Evolutionary conservation across 1,284 basidiomycete species (phyloP), one percentile per base, ranked within the genome.

Genomic region (Cystobasidiaceae sp.): DNA sequence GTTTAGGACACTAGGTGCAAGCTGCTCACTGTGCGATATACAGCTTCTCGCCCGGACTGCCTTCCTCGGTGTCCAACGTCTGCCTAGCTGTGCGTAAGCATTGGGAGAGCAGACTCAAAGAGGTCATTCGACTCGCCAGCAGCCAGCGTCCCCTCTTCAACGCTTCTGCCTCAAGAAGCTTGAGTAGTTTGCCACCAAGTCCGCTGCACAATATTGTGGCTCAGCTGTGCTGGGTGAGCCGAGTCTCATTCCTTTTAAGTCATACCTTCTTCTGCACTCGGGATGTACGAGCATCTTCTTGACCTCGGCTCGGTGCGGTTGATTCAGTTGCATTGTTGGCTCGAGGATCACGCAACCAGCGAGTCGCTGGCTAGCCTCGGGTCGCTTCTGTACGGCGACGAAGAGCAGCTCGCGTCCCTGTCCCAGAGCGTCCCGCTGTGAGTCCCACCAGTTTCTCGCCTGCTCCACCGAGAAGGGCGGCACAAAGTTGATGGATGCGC

Each of bases 251-350:
- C n/a, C n/a, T n/a, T n/a, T n/a, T n/a, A n/a, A n/a, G n/a, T n/a
- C n/a, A n/a, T 27, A 64, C 61, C 51, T 39, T 21, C 61, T 23
- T 23, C 61, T 32, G 13, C 25, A 46, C 19, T 28, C 21, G 15
- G 61, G 44, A 49, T 56, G 51, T 21, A 64, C 61, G 15, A 64
- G 61, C 61, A 56, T 64, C 52, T 64, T 64, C 21, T 30, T 33
- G 30, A 64, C 21, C 19, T 64, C 61, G 13, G 41, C 51, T 8
- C 52, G 37, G 25, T 64, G 61, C 37, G 39, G 61, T 27, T 64
- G 61, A 34, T 64, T 64, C 7, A 43, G 51, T 44, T 56, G 61
- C 19, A 4, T 21, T 30, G 61, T 25, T 9, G 25, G 32, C 17
- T 25, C 33, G 34, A 55, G 27, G 8, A 54, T 50, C 3, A 64